Percentiles rank a stretch among this genome's conserved stretches.
These are phyloP conservation scores for Obba rivulosa DNA, from an alignment of 768 basidiomycete genomes.

Conservation along the genomic window DNA sequence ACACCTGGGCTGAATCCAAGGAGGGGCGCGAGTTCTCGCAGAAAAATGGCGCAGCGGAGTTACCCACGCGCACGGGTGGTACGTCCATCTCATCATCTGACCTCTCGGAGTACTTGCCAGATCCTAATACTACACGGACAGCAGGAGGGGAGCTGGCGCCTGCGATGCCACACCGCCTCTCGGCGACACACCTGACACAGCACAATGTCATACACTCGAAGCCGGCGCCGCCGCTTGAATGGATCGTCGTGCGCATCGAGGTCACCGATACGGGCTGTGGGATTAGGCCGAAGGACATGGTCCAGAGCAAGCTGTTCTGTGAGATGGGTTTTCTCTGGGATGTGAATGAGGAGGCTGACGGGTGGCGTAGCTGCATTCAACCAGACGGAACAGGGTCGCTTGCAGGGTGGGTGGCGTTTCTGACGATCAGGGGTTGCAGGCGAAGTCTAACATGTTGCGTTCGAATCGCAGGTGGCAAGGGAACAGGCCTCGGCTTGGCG, in stretches of 20 bases:
- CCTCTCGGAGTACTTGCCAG: too few species aligned
- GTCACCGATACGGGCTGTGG: constrained; percentile 73
- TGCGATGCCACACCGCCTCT: constrained; percentile 16
- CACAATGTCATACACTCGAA: constrained; percentile 45
- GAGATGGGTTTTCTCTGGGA: constrained; percentile 37
- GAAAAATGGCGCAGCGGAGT: background rate
- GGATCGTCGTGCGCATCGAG: constrained; percentile 81
- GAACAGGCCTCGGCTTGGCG: constrained; percentile 48
- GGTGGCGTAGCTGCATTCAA: constrained; percentile 58
- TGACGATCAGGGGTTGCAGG: background rate
- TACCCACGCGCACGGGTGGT: background rate
- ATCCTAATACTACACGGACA: background rate
- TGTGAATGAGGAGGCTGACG: background rate
- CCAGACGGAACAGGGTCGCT: constrained; percentile 71
- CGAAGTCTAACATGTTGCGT: constrained; percentile 2
- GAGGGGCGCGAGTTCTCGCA: background rate
- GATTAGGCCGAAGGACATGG: constrained; percentile 60
- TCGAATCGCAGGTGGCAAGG: constrained; percentile 36
- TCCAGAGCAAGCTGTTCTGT: constrained; percentile 69
- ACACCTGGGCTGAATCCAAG: background rate
- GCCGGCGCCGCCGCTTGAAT: constrained; percentile 38
- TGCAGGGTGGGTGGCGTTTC: constrained; percentile 39
- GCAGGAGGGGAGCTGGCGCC: background rate
- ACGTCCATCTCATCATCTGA: background rate
- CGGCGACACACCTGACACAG: constrained; percentile 33